Evolutionary conservation across 2,329 filamentous ascomycete genomes (phyloP).

Genomic region (Leptosphaerulina australis): DNA sequence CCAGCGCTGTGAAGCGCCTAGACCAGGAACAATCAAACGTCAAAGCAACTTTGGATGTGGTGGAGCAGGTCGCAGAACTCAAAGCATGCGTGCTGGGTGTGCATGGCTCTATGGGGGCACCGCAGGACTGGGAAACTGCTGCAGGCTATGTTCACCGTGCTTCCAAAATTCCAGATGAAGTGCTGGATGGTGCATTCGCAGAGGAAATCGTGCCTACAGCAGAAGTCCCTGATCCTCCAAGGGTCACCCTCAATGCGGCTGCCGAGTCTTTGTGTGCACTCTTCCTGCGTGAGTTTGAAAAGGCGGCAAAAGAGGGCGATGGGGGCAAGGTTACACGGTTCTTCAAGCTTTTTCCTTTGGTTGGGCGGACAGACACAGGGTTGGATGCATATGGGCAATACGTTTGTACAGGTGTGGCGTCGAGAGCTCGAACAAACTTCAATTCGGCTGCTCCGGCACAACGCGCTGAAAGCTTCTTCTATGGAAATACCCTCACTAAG

Average conservation of each 20-base stretch:
- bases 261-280: conserved; percentile 88
- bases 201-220: conserved; percentile 92
- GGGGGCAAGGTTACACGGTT: conserved; percentile 90
- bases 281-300: conserved; percentile 94
- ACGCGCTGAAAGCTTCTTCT: conserved; percentile 82
- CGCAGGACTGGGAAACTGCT: conserved; percentile 98
- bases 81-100: conserved; percentile 96
- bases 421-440: conserved; percentile 78
- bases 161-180: conserved; percentile 76
- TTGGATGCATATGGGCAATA: conserved; percentile 95
- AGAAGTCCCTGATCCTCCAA: conserved; percentile 90
- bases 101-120: conserved; percentile 93
- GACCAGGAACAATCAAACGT: conserved; percentile 92
- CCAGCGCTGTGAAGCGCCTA: conserved; percentile 81
- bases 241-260: conserved; percentile 82
- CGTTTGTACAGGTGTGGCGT: conserved; percentile 92
- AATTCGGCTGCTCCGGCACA: conserved; percentile 69
- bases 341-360: conserved; percentile 96
- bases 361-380: conserved; percentile 85
- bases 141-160: conserved; percentile 87
- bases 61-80: conserved; percentile 95
- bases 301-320: conserved; percentile 84
- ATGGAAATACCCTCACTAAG: conserved; percentile 86
- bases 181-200: conserved; percentile 84
- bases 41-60: conserved; percentile 85